Evolutionary conservation across 139 green algal genomes (phyloP).

Genomic region (Coccomyxa sp.): DNA sequence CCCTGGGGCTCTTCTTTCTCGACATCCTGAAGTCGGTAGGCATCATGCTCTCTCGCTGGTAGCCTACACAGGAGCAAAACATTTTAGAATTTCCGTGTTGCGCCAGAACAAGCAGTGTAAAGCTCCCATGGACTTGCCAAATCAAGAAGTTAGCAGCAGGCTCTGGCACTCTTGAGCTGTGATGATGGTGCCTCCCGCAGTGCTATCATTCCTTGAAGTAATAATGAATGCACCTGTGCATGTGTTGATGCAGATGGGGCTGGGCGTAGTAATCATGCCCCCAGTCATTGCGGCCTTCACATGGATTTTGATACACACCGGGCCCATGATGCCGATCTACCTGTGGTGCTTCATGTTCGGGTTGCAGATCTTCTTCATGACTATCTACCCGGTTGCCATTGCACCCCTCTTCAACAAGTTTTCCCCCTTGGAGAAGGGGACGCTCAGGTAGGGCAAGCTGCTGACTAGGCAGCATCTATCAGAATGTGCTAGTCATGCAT

Average conservation of each 20-base stretch:
- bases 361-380: constrained; percentile 70
- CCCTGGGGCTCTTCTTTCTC: constrained; percentile 53
- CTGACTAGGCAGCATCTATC: too few species aligned
- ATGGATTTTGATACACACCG: constrained; percentile 56
- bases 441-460: constrained; percentile 16
- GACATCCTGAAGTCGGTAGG: constrained; percentile 61
- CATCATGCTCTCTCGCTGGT: not conserved
- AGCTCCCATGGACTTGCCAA: too few species aligned
- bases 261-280: constrained; percentile 44
- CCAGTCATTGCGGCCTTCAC: constrained; percentile 67
- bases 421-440: constrained; percentile 45
- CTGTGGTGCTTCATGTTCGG: constrained; percentile 82
- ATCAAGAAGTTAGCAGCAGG: too few species aligned
- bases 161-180: too few species aligned
- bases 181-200: too few species aligned
- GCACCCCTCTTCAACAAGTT: constrained; percentile 86
- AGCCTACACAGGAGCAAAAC: not conserved
- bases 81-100: too few species aligned
- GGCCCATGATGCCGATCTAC: constrained; percentile 62
- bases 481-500: too few species aligned
- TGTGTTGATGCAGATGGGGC: not conserved
- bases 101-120: too few species aligned
- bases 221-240: too few species aligned
- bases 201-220: too few species aligned
- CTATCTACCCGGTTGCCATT: constrained; percentile 57